Conservation (phyloP, 495 filamentous ascomycete species). For the Talaromyces stipitatus region DNA sequence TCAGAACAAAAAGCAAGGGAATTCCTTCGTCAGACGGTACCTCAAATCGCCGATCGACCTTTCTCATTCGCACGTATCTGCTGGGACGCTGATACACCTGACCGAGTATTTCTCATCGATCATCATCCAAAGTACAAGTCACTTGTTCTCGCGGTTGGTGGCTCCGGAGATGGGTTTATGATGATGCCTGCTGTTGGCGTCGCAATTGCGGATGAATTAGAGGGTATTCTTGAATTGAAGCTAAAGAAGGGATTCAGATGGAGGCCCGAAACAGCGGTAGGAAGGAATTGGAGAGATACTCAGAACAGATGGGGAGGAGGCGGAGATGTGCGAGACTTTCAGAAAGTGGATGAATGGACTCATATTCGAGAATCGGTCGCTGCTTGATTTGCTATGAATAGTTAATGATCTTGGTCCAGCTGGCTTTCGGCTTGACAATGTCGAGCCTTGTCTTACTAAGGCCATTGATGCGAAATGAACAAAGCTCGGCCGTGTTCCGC, state of each 20-base stretch:
- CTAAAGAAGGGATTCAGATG: constrained; percentile 38
- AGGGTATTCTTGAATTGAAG: constrained; percentile 24
- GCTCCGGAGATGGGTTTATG: constrained; percentile 39
- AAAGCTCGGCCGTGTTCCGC: too few species aligned
- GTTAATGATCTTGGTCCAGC: too few species aligned
- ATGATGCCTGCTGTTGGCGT: constrained; percentile 41
- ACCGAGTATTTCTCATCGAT: constrained; percentile 43
- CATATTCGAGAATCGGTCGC: constrained; percentile 11
- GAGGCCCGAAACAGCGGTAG: constrained; percentile 39
- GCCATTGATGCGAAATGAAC: too few species aligned
- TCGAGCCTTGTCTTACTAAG: too few species aligned
- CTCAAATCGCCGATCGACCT: constrained; percentile 37
- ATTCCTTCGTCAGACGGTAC: constrained; percentile 43
- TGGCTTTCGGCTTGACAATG: too few species aligned
- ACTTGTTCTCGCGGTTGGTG: constrained; percentile 31
- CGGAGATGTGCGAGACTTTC: constrained; percentile 39
- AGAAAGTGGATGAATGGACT: constrained; percentile 35
- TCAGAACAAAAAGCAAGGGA: constrained; percentile 31
- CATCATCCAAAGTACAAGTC: constrained; percentile 29
- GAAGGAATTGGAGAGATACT: constrained; percentile 41
- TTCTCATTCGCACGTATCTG: constrained; percentile 45
- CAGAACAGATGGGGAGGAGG: constrained; percentile 41
- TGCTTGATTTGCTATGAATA: too few species aligned
- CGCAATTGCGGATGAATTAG: constrained; percentile 37
- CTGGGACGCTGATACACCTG: constrained; percentile 49